Evolutionary conservation across 2,329 filamentous ascomycete genomes (phyloP), one percentile per base, ranked within the genome.

Genomic region (Neopestalotiopsis sp.): DNA sequence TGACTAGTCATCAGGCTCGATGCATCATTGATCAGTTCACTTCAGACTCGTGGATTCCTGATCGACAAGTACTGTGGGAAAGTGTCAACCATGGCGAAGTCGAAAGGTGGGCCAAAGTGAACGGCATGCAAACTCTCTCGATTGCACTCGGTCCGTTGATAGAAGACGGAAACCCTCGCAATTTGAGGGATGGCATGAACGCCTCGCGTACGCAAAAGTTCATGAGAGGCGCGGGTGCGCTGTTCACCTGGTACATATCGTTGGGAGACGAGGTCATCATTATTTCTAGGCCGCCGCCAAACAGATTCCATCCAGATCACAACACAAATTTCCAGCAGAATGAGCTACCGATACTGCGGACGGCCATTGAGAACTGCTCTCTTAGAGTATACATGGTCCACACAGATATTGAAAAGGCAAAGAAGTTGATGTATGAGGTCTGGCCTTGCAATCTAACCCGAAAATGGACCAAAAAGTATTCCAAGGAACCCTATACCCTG

Each of bases 151-250:
- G 59, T 4, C 59, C 59, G 12, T 34, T 62, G 10, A 2, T 42
- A n/a, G 59, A 62, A 38, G 10, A 34, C 24, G 59, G 30, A 10
- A 20, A 62, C 10, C 59, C 59, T 12, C 24, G 20, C 5, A 34
- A n/a, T 62, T 32, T 62, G 10, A 62, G 20, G 34, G 10, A 3
- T 24, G 32, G 32, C 12, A 62, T 62, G 59, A 34, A 6, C 30
- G 3, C 24, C 4, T 14, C 30, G 1, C 59, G 59, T 38, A 32
- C 32, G 14, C 9, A 17, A 13, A 62, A 34, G 24, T 62, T 62
- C 34, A 62, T 62, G 59, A 62, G 32, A 42, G 59, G 59, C 10
- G 59, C 59, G 2, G 59, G 59, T 42, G 59, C 59, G 13, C 30
- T 62, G 17, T 62, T 62, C 20, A 62, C 59, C 0, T 62, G 59